Base-by-base conservation (phyloP, 139 green algal species). In the Picochlorum sp. region DNA sequence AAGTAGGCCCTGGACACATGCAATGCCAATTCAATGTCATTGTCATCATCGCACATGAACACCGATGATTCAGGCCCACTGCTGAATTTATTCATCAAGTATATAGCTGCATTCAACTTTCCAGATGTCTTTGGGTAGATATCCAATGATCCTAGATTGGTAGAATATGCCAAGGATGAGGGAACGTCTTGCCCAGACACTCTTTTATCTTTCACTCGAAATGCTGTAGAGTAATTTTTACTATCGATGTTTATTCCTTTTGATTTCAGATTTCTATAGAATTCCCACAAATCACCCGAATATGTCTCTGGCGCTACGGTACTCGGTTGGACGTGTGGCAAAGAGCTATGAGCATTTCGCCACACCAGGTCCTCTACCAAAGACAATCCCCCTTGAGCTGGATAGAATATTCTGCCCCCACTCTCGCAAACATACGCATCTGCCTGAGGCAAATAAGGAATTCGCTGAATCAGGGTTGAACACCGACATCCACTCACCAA, bases 21-120 rank as follows among this genome's bases (percentile, higher is more conserved):
- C 37, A 38, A n/a, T 16, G 61, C 61, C n/a, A 66, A 41, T 32
- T 66, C 61, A 24, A 66, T 26, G 37, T 66, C 61, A 32, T 66
- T 66, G 44, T 66, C 61, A 66, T 66, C 61, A 57, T 66, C 61
- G 14, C 32, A 56, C 21, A 56, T 59, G 14, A 66, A 66, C 10
- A n/a, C 34, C 6, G 37, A 59, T 14, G 52, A 18, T 20, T 44
- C n/a, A 9, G n/a, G n/a, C 15, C 23, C 41, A 24, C 23, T 32
- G 5, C 13, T 34, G 15, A 54, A 66, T 18, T n/a, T 38, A 14
- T 52, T 26, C 24, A 66, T 66, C 13, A 66, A 28, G 13, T 66
- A 66, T 44, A 34, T 10, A 56, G 61, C 61, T 16, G 61, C 61
- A 57, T 66, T 66, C 38, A 24, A 20, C 20, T 66, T 66, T 26